Conservation (phyloP, 2,329 filamentous ascomycete genomes). For the Aspergillus sp. region DNA sequence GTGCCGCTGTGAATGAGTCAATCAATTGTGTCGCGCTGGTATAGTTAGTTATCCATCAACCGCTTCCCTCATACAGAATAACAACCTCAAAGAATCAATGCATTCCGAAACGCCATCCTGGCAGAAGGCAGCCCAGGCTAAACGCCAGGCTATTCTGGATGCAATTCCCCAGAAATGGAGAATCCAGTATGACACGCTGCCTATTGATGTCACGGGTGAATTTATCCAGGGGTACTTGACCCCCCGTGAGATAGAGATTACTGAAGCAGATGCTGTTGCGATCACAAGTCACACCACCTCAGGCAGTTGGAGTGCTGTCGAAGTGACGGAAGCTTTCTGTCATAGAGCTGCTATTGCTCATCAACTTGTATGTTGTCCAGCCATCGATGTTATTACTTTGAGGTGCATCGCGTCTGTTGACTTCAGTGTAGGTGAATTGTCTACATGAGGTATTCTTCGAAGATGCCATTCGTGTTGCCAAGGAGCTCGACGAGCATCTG, state of each 20-base stretch:
- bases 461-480: not conserved
- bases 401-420: not conserved
- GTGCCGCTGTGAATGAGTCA: too few species aligned
- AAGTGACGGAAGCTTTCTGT: conserved; percentile 58
- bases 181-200: not conserved
- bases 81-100: not conserved
- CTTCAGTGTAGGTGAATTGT: conserved; percentile 41
- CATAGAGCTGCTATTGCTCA: conserved; percentile 59
- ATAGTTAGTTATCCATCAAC: too few species aligned
- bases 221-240: conserved; percentile 60
- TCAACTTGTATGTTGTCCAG: conserved; percentile 49
- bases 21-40: too few species aligned
- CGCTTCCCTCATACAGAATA: too few species aligned
- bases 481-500: not conserved
- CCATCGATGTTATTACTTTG: too few species aligned
- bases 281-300: conserved; percentile 57
- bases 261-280: conserved; percentile 59
- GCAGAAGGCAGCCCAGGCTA: not conserved
- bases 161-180: not conserved
- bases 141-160: not conserved
- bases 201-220: conserved; percentile 42
- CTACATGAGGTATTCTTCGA: conserved; percentile 51
- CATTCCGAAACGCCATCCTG: not conserved
- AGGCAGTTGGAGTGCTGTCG: conserved; percentile 58
- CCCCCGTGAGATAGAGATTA: conserved; percentile 59